phyloP scores from a whole-genome alignment of 1,139 yeast genomes.

The Kodamaea arcana region DNA sequence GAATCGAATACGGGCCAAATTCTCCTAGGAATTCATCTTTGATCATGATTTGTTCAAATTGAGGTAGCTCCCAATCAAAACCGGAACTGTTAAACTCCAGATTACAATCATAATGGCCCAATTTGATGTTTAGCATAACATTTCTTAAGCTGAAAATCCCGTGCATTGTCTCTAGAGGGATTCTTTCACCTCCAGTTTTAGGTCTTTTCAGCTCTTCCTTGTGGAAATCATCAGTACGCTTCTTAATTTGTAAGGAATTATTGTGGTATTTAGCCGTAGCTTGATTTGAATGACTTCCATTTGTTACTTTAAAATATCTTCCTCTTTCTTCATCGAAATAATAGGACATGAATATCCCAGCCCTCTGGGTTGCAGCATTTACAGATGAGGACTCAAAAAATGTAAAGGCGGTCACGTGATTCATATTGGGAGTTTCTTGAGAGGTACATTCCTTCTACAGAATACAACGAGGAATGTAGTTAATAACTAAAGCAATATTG shows the following conservation, averaged over 20 bases:
- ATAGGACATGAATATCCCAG: slow-evolving; percentile 14
- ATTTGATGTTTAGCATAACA: slow-evolving; percentile 4
- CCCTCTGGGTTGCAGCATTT: too few species aligned
- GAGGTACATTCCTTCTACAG: too few species aligned
- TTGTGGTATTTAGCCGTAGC: slow-evolving; percentile 27
- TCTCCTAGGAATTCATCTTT: slow-evolving; percentile 3
- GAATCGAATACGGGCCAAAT: slow-evolving; percentile 6
- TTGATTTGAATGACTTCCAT: slow-evolving; percentile 26
- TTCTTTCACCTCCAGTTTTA: neutral
- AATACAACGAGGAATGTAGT: too few species aligned
- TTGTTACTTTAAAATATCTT: slow-evolving; percentile 43
- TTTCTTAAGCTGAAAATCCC: neutral
- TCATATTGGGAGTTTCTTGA: too few species aligned
- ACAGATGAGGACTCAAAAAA: too few species aligned
- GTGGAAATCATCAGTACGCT: slow-evolving; percentile 20
- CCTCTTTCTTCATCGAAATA: slow-evolving; percentile 40
- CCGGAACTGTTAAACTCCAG: slow-evolving; percentile 1
- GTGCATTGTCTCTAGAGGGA: neutral
- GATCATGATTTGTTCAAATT: slow-evolving; percentile 1
- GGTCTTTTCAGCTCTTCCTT: slow-evolving; percentile 15
- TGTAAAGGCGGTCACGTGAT: too few species aligned
- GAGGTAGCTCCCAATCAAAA: slow-evolving; percentile 3
- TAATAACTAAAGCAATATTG: too few species aligned
- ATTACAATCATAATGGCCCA: slow-evolving; percentile 3
- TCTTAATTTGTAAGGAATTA: slow-evolving; percentile 27